phyloP scores from a whole-genome alignment of 1,284 basidiomycete species.

The Marasmius tenuissimus region DNA sequence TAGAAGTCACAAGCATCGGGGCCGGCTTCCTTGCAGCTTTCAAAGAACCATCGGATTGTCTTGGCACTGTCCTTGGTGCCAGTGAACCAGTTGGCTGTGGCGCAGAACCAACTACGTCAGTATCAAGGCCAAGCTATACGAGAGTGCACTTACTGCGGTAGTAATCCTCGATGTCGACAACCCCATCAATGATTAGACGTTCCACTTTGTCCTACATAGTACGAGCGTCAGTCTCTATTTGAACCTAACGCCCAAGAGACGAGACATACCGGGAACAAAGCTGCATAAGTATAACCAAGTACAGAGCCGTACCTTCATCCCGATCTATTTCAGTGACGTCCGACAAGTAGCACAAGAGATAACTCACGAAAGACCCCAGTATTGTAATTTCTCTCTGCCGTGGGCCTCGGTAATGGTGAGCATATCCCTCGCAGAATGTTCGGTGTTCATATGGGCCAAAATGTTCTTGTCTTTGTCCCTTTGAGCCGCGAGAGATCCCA shows the following conservation, averaged over 20 bases:
- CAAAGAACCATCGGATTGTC: conserved; percentile 24
- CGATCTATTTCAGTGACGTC: not conserved
- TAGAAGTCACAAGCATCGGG: conserved; percentile 26
- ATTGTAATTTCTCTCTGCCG: conserved; percentile 45
- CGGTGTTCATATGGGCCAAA: conserved; percentile 39
- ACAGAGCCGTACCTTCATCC: too few relatives aligned
- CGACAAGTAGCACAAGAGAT: not conserved
- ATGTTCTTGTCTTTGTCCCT: conserved; percentile 25
- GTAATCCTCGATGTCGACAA: too few relatives aligned
- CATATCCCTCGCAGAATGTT: conserved; percentile 50
- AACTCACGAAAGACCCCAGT: conserved; percentile 53
- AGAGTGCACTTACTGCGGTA: too few relatives aligned
- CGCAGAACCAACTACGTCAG: too few relatives aligned
- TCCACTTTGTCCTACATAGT: too few relatives aligned
- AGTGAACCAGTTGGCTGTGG: conserved; percentile 22
- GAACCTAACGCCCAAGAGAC: too few relatives aligned
- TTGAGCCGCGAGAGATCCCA: conserved; percentile 29
- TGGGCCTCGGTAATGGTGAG: conserved; percentile 42
- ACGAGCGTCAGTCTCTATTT: too few relatives aligned
- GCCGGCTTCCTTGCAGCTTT: conserved; percentile 23
- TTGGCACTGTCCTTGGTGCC: conserved; percentile 24
- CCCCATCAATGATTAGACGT: too few relatives aligned
- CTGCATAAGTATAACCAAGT: not conserved
- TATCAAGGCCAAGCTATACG: too few relatives aligned
- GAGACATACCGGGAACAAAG: not conserved